phyloP scores from a whole-genome alignment of 805 yeast species.

The Brettanomyces anomalus region DNA sequence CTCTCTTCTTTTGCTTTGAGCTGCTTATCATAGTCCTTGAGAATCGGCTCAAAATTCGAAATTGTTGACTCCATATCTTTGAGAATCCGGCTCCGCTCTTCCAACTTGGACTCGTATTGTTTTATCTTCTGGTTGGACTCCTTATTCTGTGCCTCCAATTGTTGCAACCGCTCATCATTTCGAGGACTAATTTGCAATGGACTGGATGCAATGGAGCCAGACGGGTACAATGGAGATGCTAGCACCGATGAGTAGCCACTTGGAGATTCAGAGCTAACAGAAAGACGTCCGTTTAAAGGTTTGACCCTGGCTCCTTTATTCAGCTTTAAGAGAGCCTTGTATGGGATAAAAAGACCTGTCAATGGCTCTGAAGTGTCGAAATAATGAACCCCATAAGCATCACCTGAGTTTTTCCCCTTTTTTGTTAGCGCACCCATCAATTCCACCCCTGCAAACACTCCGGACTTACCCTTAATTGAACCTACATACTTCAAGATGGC shows the following conservation, averaged over 20 bases:
- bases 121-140: constrained; percentile 5
- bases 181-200: neutral
- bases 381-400: constrained; percentile 60
- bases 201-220: neutral
- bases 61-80: constrained; percentile 40
- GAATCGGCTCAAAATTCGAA: constrained; percentile 37
- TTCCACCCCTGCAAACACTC: constrained; percentile 83
- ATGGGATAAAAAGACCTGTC: constrained; percentile 70
- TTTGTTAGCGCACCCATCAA: constrained; percentile 52
- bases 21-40: constrained; percentile 38
- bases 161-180: neutral
- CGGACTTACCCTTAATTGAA: constrained; percentile 58
- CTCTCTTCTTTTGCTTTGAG: constrained; percentile 36
- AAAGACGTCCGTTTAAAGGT: too few relatives aligned
- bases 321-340: constrained; percentile 28
- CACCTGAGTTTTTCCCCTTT: constrained; percentile 83
- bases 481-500: constrained; percentile 72
- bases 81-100: constrained; percentile 36
- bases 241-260: neutral
- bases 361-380: constrained; percentile 55
- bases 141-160: neutral
- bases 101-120: constrained; percentile 24
- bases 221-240: neutral
- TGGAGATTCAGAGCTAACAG: neutral
- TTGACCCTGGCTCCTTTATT: constrained; percentile 7